A percentile compares a stretch with the other conserved stretches of the same genome.
Evolutionary conservation across 805 yeast species (phyloP).

Genomic region (Candida hispaniensis): DNA sequence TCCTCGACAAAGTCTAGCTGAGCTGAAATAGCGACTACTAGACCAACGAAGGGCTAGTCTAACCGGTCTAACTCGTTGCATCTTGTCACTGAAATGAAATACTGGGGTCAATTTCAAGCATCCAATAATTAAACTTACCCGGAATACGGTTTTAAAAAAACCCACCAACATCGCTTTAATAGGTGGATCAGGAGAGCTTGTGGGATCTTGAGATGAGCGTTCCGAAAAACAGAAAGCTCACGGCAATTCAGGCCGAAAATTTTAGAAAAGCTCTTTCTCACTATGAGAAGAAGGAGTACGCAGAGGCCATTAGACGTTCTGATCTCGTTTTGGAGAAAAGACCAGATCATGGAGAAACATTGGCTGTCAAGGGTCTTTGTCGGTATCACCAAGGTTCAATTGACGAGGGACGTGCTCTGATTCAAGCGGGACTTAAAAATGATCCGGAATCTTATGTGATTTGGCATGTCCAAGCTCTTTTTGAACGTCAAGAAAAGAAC

Average conservation of each 20-base stretch:
- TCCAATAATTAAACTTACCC: too few species aligned
- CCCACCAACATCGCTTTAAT: too few species aligned
- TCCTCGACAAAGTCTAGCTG: too few species aligned
- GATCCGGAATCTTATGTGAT: slow-evolving; percentile 57
- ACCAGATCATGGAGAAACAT: slow-evolving; percentile 64
- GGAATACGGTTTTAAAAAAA: too few species aligned
- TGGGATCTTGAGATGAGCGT: slow-evolving; percentile 15
- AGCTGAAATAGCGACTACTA: too few species aligned
- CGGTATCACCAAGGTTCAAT: slow-evolving; percentile 39
- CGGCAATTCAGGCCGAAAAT: slow-evolving; percentile 56
- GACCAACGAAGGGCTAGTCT: too few species aligned
- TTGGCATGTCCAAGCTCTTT: slow-evolving; percentile 78
- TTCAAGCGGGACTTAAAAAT: slow-evolving; percentile 50
- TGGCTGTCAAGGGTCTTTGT: slow-evolving; percentile 75
- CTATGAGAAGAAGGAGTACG: slow-evolving; percentile 79
- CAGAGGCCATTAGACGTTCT: slow-evolving; percentile 66
- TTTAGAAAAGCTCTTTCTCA: slow-evolving; percentile 74
- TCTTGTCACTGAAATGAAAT: too few species aligned
- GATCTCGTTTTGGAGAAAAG: slow-evolving; percentile 70
- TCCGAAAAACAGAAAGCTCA: slow-evolving; percentile 27
- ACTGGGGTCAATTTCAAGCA: too few species aligned
- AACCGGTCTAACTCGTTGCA: too few species aligned
- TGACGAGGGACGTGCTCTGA: slow-evolving; percentile 51
- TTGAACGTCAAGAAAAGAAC: slow-evolving; percentile 57
- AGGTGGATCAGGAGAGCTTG: too few species aligned